A percentile compares a stretch with the other conserved stretches of the same genome.
These are phyloP conservation scores for Stephania yunnanensis DNA, from an alignment of 164 flowering plant genomes.

Conservation along the genomic window DNA sequence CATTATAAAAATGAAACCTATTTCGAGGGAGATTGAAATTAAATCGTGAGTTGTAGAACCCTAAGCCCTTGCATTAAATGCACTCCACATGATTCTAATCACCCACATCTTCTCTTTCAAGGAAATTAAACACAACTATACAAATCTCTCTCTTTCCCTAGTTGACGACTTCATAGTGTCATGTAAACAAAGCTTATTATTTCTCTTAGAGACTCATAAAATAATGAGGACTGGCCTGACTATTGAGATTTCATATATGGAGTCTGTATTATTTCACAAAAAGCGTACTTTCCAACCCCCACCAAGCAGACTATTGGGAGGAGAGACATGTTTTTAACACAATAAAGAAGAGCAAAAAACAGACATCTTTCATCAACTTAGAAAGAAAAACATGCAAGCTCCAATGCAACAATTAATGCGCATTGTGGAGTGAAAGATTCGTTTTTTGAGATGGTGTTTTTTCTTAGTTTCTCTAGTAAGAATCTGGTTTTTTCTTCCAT, in stretches of 20 bases:
- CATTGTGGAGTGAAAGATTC: slow-evolving; percentile 34
- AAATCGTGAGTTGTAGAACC: slow-evolving; percentile 26
- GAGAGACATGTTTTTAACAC: background rate
- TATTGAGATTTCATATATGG: background rate
- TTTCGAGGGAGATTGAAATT: slow-evolving; percentile 29
- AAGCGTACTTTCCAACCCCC: slow-evolving; percentile 7
- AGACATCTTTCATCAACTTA: slow-evolving; percentile 44
- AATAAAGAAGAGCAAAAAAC: slow-evolving; percentile 33
- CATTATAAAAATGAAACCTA: slow-evolving; percentile 24
- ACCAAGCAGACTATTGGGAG: slow-evolving; percentile 7
- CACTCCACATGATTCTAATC: slow-evolving; percentile 66
- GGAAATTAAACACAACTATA: slow-evolving; percentile 14
- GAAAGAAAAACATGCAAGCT: slow-evolving; percentile 34
- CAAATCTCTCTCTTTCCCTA: slow-evolving; percentile 38
- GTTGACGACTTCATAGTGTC: slow-evolving; percentile 20
- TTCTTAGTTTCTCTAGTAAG: slow-evolving; percentile 9
- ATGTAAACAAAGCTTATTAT: slow-evolving; percentile 4
- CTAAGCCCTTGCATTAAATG: slow-evolving; percentile 53
- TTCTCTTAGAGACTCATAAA: background rate
- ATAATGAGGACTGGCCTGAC: background rate
- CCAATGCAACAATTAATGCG: slow-evolving; percentile 57
- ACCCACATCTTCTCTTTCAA: slow-evolving; percentile 46
- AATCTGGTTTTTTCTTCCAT: background rate
- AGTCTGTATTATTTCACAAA: slow-evolving; percentile 4
- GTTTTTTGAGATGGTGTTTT: slow-evolving; percentile 30